phyloP scores from a whole-genome alignment of 768 basidiomycete species.

The Botryobasidium botryosum region DNA sequence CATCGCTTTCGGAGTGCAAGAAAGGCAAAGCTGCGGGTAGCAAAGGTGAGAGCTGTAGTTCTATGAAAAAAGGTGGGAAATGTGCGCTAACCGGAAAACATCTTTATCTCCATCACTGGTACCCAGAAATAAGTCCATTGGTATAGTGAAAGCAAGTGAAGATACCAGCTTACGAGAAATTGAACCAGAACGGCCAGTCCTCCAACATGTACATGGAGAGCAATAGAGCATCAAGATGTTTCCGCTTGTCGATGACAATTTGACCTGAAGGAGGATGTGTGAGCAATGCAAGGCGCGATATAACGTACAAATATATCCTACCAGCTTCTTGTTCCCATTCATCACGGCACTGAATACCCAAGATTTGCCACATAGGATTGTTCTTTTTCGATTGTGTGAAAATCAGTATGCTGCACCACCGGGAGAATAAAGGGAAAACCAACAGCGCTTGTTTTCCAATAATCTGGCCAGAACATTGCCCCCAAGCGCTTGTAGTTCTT shows the following conservation, averaged over 20 bases:
- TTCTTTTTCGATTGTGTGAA: no score
- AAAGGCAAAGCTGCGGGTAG: constrained; percentile 24
- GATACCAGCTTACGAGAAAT: no score
- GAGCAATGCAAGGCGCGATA: no score
- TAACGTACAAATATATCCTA: no score
- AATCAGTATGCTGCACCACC: no score
- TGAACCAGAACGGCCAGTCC: constrained; percentile 24
- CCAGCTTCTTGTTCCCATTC: constrained; percentile 30
- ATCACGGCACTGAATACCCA: constrained; percentile 26
- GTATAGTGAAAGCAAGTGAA: no score
- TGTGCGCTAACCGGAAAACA: constrained; percentile 15
- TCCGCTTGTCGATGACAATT: constrained; percentile 26
- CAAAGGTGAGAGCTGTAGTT: no score
- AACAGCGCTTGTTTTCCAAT: constrained; percentile 25
- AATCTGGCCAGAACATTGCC: constrained; percentile 21
- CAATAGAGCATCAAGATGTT: constrained; percentile 23
- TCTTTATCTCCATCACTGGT: constrained; percentile 30
- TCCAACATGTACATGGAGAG: constrained; percentile 17
- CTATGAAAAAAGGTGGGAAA: constrained; percentile 7
- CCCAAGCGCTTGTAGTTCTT: constrained; percentile 23
- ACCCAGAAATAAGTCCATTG: no score
- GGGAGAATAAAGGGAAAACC: no score
- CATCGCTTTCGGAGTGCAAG: constrained; percentile 27
- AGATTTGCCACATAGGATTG: constrained; percentile 23
- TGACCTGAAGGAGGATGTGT: no score